Evolutionary conservation across 495 filamentous ascomycete genomes (phyloP).

Genomic region (Chaetomium fimeti): DNA sequence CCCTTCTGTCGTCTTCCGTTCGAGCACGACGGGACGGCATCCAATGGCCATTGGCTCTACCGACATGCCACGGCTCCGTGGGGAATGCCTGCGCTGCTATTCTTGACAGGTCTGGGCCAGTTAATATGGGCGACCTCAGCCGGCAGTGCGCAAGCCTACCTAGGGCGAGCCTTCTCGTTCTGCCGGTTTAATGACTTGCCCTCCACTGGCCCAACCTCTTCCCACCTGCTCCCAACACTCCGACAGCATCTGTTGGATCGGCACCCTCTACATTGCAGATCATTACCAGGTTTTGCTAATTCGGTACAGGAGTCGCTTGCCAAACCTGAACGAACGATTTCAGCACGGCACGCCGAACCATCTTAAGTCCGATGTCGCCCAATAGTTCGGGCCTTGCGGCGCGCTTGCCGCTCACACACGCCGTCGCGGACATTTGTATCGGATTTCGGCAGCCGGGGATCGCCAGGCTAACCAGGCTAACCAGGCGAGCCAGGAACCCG

Average conservation of each 20-base stretch:
- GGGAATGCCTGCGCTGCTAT: slow-evolving; percentile 34
- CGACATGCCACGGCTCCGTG: slow-evolving; percentile 25
- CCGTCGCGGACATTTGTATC: not conserved
- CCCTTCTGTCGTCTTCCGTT: slow-evolving; percentile 22
- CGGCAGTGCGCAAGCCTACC: slow-evolving; percentile 35
- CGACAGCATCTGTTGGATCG: not conserved
- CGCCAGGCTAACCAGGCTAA: slow-evolving; percentile 2
- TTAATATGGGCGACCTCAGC: slow-evolving; percentile 32
- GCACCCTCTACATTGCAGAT: not conserved
- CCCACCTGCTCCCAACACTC: not conserved
- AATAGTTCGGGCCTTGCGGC: not conserved
- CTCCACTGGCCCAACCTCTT: not conserved
- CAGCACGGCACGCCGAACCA: slow-evolving; percentile 12
- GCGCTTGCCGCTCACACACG: slow-evolving; percentile 4
- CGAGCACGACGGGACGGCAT: slow-evolving; percentile 21
- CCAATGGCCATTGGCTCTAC: slow-evolving; percentile 27
- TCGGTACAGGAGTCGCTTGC: not conserved
- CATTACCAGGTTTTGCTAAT: slow-evolving; percentile 1
- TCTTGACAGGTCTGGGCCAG: slow-evolving; percentile 24
- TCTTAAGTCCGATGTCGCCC: slow-evolving; percentile 16
- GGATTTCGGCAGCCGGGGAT: slow-evolving; percentile 29
- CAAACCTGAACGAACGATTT: slow-evolving; percentile 8
- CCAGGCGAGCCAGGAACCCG: slow-evolving; percentile 22
- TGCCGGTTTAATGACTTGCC: slow-evolving; percentile 27
- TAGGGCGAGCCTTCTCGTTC: slow-evolving; percentile 10